Base-by-base conservation (phyloP, 768 basidiomycete species). In the Phylloporus scabripes region DNA sequence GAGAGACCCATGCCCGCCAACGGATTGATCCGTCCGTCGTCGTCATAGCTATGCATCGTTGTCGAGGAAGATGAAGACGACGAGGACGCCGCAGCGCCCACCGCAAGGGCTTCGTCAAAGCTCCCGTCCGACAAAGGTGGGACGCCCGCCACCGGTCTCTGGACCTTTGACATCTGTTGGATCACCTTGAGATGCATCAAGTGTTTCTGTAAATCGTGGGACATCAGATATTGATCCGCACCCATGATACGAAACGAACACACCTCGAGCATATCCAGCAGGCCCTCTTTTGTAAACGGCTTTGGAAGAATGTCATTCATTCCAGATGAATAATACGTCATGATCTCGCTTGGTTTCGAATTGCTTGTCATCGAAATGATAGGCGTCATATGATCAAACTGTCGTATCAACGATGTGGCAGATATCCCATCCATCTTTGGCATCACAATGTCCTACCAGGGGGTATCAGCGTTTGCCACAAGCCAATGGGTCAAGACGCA, bases 341-440 rank as follows among this genome's bases (percentile, higher is more conserved):
- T 83, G 53, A 95, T 86, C 67, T 95, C 88, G 68, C 87, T 85
- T 23, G 93, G 92, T 59, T 91, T 87, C 47, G 89, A 91, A 66
- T 93, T 95, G 60, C 83, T 86, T 45, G 94, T 98, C 95, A 98
- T 98, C 20, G 92, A 95, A 56, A 98, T 96, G 65, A 98, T 97
- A 5, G 95, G 95, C 36, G 94, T 96, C 73, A 85, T 86, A 50
- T 83, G 82, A 70, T 97, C 93, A 63, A 97, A 98, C 70, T 93
- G 90, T 15, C 95, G 78, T 57, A 98, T 96, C 59, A 97, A 68
- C 49, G 84, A 91, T 32, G 95, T 97, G 9, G 95, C 95, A 3
- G 85, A 84, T 23, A 93, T 82, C 24, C 92, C 92, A 54, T 92
- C 85, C 58, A 90, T 71, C 64, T 87, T 86, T 2, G 87, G 85